These are phyloP conservation scores for Onygena corvina DNA, from an alignment of 2,329 filamentous ascomycete species.

Conservation along the genomic window DNA sequence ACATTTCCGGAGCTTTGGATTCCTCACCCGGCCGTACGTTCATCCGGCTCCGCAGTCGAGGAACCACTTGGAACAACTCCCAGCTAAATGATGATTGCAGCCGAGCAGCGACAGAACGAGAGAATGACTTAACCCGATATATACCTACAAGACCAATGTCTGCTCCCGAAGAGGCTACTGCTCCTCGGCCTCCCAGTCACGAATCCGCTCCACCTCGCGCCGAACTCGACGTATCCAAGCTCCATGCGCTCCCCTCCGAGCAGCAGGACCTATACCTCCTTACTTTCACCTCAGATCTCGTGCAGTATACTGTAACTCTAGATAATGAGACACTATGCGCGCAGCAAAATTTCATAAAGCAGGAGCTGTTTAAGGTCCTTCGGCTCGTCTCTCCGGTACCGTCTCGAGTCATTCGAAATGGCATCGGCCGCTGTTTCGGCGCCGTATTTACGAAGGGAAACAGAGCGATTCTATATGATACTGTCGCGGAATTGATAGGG, in stretches of 20 bases:
- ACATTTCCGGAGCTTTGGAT: neutral
- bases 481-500: slow-evolving; percentile 71
- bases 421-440: slow-evolving; percentile 70
- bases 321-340: slow-evolving; percentile 68
- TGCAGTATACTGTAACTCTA: slow-evolving; percentile 62
- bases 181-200: slow-evolving; percentile 25
- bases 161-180: slow-evolving; percentile 23
- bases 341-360: slow-evolving; percentile 85
- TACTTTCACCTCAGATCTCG: slow-evolving; percentile 72
- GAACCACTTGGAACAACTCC: neutral
- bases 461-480: slow-evolving; percentile 84
- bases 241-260: slow-evolving; percentile 78
- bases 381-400: slow-evolving; percentile 69
- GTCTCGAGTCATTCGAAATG: slow-evolving; percentile 79
- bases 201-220: slow-evolving; percentile 26
- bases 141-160: slow-evolving; percentile 25
- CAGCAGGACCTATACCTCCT: slow-evolving; percentile 93
- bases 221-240: slow-evolving; percentile 80
- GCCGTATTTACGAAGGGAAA: slow-evolving; percentile 76
- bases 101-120: neutral
- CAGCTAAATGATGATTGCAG: neutral
- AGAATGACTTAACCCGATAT: neutral
- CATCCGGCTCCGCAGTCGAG: neutral
- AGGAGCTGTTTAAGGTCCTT: slow-evolving; percentile 86
- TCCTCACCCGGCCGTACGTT: neutral